Conservation (phyloP, 257 asterid species). For the Henckelia pumila region DNA sequence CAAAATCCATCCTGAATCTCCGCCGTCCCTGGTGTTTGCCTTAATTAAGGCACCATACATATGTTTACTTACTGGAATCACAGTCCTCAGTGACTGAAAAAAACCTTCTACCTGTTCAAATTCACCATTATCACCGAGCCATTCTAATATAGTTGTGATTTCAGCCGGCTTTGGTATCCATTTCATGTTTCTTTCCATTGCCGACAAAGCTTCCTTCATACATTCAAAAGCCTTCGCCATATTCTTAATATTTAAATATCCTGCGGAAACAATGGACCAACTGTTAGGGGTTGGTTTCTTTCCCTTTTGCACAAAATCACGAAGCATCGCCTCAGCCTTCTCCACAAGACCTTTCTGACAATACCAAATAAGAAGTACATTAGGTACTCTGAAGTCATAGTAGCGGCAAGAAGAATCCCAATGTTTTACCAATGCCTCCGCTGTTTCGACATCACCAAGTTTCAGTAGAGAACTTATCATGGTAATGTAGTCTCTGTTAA, state of each 20-base stretch:
- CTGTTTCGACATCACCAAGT: slow-evolving; percentile 50
- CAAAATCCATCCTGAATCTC: slow-evolving; percentile 25
- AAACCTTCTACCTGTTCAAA: slow-evolving; percentile 45
- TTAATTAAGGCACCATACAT: slow-evolving; percentile 34
- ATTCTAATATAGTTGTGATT: slow-evolving; percentile 32
- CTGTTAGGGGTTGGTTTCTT: slow-evolving; percentile 50
- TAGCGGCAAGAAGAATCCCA: slow-evolving; percentile 51
- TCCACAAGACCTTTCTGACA: slow-evolving; percentile 48
- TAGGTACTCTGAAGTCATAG: slow-evolving; percentile 53
- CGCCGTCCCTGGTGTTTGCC: slow-evolving; percentile 30
- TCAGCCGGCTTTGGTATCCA: slow-evolving; percentile 54
- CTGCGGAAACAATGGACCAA: slow-evolving; percentile 54
- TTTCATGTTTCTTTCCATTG: slow-evolving; percentile 31
- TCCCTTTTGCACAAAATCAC: slow-evolving; percentile 36
- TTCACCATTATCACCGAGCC: slow-evolving; percentile 48
- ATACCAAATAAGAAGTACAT: slow-evolving; percentile 52
- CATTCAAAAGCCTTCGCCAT: slow-evolving; percentile 52
- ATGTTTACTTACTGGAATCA: slow-evolving; percentile 30
- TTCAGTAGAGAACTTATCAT: slow-evolving; percentile 53
- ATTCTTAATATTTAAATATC: slow-evolving; percentile 35
- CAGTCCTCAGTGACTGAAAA: slow-evolving; percentile 34
- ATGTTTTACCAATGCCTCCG: slow-evolving; percentile 42
- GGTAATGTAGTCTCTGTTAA: slow-evolving; percentile 55
- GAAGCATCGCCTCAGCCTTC: slow-evolving; percentile 47
- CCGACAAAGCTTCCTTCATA: slow-evolving; percentile 53